Evolutionary conservation across 2,329 filamentous ascomycete genomes (phyloP).

Genomic region (Mycosphaerella sp.): DNA sequence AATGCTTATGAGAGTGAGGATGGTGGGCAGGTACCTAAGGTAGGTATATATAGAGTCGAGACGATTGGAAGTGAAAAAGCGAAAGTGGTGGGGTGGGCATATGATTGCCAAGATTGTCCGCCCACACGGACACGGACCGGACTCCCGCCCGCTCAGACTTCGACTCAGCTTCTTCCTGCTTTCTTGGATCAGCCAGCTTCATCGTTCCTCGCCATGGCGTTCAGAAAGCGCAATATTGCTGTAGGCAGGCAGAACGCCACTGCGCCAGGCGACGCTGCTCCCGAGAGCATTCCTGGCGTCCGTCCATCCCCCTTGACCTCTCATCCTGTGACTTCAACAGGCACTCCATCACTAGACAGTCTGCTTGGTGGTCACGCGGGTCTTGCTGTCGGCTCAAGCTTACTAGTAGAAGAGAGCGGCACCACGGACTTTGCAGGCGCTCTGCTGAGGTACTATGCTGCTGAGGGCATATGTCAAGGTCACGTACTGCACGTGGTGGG

Average conservation of each 20-base stretch:
- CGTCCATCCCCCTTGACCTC: conserved; percentile 86
- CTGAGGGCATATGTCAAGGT: conserved; percentile 85
- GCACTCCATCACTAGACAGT: conserved; percentile 75
- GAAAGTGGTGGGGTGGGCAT: no score
- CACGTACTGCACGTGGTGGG: conserved; percentile 84
- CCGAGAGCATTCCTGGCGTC: conserved; percentile 43
- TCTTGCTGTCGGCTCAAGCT: conserved; percentile 68
- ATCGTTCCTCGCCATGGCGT: conserved; percentile 17
- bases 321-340: conserved; percentile 82
- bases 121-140: no score
- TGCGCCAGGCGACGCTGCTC: not conserved
- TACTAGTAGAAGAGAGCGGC: conserved; percentile 80
- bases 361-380: conserved; percentile 82
- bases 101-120: no score
- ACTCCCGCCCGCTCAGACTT: no score
- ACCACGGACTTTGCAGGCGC: conserved; percentile 91
- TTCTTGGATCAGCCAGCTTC: no score
- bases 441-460: conserved; percentile 80
- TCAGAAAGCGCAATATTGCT: conserved; percentile 25
- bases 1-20: no score
- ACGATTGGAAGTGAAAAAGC: no score
- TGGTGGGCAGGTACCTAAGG: no score
- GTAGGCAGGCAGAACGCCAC: conserved; percentile 8
- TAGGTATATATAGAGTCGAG: no score
- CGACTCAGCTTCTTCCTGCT: no score